Evolutionary conservation across 805 yeast species (phyloP), one percentile per base, ranked within the genome.

Genomic region (Saturnispora halmiae): DNA sequence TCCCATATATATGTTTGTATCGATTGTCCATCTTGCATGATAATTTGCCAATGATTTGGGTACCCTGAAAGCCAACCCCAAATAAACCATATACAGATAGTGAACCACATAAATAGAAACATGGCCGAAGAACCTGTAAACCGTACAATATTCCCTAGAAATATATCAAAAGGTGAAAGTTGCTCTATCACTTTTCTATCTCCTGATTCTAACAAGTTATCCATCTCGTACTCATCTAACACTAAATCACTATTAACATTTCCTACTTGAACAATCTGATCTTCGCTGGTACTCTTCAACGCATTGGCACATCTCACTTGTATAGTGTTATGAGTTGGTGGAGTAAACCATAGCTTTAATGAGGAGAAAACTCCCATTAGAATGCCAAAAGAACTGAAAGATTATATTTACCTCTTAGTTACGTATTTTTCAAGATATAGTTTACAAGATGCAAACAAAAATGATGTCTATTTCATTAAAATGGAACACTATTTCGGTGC

Each of bases 1-100:
- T 64, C 67, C 63, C 67, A 64, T 21, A 61, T 42, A 44, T 64
- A 64, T 38, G 62, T 47, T 46, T 63, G 68, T 37, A 64, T 59
- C 1, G 67, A 61, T 42, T 61, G 64, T 15, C 65, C 66, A 49
- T 64, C 68, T 46, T 64, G 66, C 65, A 64, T 64, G 3, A 59
- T 59, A 29, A 64, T 63, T 48, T 64, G 68, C 69, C 69, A 64
- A 34, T 49, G 51, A 36, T 52, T 51, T 4, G 66, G 59, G 2
- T 56, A 66, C 15, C 49, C 46, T 18, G 51, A 54, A 3, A 55
- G 48, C 15, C 48, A 46, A 33, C 67, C 43, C 54, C 49, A 27
- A 50, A 42, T 18, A 11, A 38, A 25, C 55, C 54, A 51, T 15
- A 29, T 44, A 9, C 41, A 31, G 15, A 51, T 20, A 16, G 60